Base-by-base conservation (phyloP, 805 yeast genomes). In the Saturnispora sekii region DNA sequence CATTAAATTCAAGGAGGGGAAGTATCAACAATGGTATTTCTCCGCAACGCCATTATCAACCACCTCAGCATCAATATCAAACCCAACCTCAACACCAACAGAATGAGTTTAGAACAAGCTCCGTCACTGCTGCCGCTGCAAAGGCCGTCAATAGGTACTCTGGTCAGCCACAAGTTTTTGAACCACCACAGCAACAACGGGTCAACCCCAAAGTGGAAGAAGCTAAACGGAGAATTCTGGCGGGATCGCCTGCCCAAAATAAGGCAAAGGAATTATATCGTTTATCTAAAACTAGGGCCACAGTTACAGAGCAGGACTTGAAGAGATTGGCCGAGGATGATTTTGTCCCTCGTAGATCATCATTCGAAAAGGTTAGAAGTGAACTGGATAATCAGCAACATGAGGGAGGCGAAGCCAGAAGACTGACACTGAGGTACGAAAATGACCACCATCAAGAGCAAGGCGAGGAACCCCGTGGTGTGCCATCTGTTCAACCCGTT, bases 191-290 rank as follows among this genome's bases (percentile, higher is more conserved):
- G 3, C 40, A 39, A 16, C 46, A 40, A 29, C 32, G 38, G 17
- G 15, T 36, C 17, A 48, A 44, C 32, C 53, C 48, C 6, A 43
- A 40, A 21, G 53, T 47, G 35, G 53, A 50, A 33, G 39, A 48
- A 34, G 48, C 58, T n/a, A 38, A 44, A 18, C 44, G 39, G 21
- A 49, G 44, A 39, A 46, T 45, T 10, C 37, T 40, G 29, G 44
- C 41, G 28, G 46, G 42, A 26, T 53, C 51, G 14, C 56, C 60
- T 7, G 61, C 60, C 14, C 54, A 54, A 40, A 59, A 59, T 3
- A 53, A 67, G 29, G 82, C 81, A 9, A 79, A 78, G 1, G 76
- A 74, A 35, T 57, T 74, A 29, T 77, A 73, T 55, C 75, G 76
- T 33, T 66, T 66, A 53, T 79, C 81, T 45, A 63, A 65, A 43